Percentiles rank a stretch among this genome's conserved stretches.
Evolutionary conservation across 108 stramenopile species (phyloP).

Genomic region (Pseudonitzschia multiseries): DNA sequence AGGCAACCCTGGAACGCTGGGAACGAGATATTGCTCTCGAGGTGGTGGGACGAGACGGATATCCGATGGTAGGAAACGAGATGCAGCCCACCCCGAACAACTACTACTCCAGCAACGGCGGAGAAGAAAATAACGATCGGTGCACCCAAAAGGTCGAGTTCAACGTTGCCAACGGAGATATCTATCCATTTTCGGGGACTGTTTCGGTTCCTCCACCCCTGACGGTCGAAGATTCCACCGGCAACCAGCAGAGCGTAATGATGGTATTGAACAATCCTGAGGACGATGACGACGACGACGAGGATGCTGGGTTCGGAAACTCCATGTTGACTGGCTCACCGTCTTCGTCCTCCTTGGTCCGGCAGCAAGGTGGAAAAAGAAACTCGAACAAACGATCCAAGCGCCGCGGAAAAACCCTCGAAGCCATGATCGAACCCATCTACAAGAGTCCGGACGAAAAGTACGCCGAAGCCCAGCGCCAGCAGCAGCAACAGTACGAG

Average conservation of each 20-base stretch:
- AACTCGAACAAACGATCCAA: background rate
- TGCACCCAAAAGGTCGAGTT: slow-evolving; percentile 12
- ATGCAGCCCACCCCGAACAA: background rate
- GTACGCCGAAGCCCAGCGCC: background rate
- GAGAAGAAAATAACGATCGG: background rate
- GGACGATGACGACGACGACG: background rate
- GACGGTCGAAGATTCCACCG: slow-evolving; percentile 6
- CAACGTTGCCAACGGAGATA: background rate
- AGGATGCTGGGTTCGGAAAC: too few species aligned
- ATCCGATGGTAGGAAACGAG: slow-evolving; percentile 1
- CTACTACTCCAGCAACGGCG: background rate
- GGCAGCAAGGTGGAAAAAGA: background rate
- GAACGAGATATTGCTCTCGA: background rate
- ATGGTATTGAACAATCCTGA: slow-evolving; percentile 14
- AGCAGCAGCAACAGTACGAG: slow-evolving; percentile 5
- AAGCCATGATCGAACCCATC: background rate
- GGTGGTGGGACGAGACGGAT: slow-evolving; percentile 7
- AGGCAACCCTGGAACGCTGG: slow-evolving; percentile 8
- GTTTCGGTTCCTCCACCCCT: slow-evolving; percentile 8
- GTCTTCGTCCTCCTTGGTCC: background rate
- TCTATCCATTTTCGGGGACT: slow-evolving; percentile 14
- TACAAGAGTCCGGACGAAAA: slow-evolving; percentile 10
- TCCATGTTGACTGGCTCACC: background rate
- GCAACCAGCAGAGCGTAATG: slow-evolving; percentile 6
- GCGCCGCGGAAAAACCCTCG: background rate